Base-by-base conservation (phyloP, 2,329 filamentous ascomycete genomes). In the Penicillium hesseltinei region DNA sequence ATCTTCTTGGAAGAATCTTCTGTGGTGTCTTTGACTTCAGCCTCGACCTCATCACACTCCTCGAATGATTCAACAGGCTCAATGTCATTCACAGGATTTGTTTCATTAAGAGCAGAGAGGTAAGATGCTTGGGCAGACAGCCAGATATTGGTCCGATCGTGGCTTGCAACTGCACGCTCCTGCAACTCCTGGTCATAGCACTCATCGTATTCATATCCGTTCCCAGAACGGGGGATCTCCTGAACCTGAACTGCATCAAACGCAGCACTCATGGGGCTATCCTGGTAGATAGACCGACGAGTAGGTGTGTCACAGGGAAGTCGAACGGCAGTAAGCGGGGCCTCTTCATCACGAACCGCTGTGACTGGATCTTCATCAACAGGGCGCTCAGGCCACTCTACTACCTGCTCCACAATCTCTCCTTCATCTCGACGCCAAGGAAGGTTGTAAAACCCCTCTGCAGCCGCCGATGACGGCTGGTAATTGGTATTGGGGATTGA, bases 61-160 rank as follows among this genome's bases (percentile, higher is more conserved):
- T 62, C 48, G 0, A 31, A 13, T 19, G 49, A 44, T 19, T 69
- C 66, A 19, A 68, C 64, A 23, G 67, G 63, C 5, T 66, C 65
- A 10, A 79, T 73, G 25, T 81, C 77, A 43, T 85, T 79, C 58
- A 71, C 66, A 2, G 84, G 77, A 56, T 84, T 82, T 54, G 82
- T 84, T 40, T 81, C 80, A 31, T 77, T 73, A 3, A 92, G 80
- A 23, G 87, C 87, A 43, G 86, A 82, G 56, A 93, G 82, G 66
- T 95, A 94, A 15, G 86, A 82, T 56, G 87, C 87, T 73, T 97
- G 93, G 8, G 91, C 89, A 66, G 86, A 80, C 31, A 97, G 83
- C 93, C 93, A 97, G 44, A 90, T 76, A 67, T 90, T 88, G 5
- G 93, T 97, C 61, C 92, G 87, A 73, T 94, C 90, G 51, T 94